Percentiles rank a stretch among this genome's conserved stretches.
Conservation (phyloP, 345 rosid genomes). For the Passiflora organensis region DNA sequence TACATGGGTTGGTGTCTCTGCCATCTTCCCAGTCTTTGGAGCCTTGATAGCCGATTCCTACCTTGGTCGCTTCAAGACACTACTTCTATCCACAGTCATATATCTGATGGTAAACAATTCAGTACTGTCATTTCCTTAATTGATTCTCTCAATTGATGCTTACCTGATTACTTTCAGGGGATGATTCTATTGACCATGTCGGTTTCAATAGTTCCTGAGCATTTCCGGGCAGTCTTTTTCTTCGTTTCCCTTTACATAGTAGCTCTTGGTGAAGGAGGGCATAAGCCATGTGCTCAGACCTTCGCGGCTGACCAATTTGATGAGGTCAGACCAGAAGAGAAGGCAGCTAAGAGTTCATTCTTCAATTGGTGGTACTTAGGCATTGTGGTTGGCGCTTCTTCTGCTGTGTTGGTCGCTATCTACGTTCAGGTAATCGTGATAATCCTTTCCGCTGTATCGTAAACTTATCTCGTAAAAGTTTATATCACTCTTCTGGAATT, state of each 20-base stretch:
- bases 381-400: slow-evolving; percentile 50
- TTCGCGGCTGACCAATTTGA: slow-evolving; percentile 94
- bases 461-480: neutral
- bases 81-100: slow-evolving; percentile 52
- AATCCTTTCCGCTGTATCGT: neutral
- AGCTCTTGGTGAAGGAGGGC: slow-evolving; percentile 89
- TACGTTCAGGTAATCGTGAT: slow-evolving; percentile 52
- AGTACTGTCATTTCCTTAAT: neutral
- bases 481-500: too few species aligned
- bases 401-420: slow-evolving; percentile 50
- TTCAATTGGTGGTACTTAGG: slow-evolving; percentile 89
- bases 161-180: too few species aligned
- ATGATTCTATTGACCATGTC: slow-evolving; percentile 59
- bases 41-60: slow-evolving; percentile 74
- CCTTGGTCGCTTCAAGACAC: slow-evolving; percentile 85
- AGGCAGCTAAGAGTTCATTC: slow-evolving; percentile 77
- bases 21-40: slow-evolving; percentile 70
- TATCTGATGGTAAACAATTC: slow-evolving; percentile 40
- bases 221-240: slow-evolving; percentile 44
- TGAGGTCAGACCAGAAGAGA: slow-evolving; percentile 52
- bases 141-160: too few species aligned
- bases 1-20: slow-evolving; percentile 74
- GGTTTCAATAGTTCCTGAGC: slow-evolving; percentile 40
- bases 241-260: slow-evolving; percentile 62
- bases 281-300: slow-evolving; percentile 89